Evolutionary conservation across 139 green algal species (phyloP), one percentile per base, ranked within the genome.

Genomic region (Chlamydomonas sp.): DNA sequence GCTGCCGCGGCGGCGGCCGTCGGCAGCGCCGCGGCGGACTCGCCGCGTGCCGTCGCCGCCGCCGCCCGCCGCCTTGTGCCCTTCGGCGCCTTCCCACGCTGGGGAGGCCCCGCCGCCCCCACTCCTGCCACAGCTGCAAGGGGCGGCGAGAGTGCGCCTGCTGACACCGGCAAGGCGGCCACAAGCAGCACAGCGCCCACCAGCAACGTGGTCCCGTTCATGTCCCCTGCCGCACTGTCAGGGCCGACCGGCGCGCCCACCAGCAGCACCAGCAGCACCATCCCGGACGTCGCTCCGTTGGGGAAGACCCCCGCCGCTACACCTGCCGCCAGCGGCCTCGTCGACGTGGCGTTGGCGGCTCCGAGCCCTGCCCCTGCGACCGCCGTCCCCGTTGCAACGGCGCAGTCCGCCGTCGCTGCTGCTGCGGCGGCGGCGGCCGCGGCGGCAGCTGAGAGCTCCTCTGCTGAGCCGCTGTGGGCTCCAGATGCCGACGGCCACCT

Each of bases 401-500:
- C 31, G 31, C 31, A 49, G 31, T 49, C 31, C 79, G 79, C 14
- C 63, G 31, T 10, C 63, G 66, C 79, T 31, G 79, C 78, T 16
- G 78, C 61, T 49, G 61, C 77, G 8, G 77, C 12, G 6, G 31
- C 10, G 31, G 14, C n/a, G 18, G 7, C 5, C n/a, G 63, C 61
- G 49, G n/a, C 59, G 57, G 79, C 64, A 14, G 64, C 79, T 64
- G 79, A 3, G 8, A 9, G 31, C 64, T 49, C 31, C 31, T 49
- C 0, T 49, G 66, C 3, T 4, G 63, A n/a, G 4, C 14, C 80
- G 67, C 80, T 85, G 15, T 85, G 80, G 80, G 80, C 16, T 2
- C 80, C 80, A 7, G 80, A 85, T 67, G 67, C 66, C 6, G 67
- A 85, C 57, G 80, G 80, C 7, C 80, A 85, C 64, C 67, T 85